These are phyloP conservation scores for Plenodomus lindquistii DNA, from an alignment of 2,329 filamentous ascomycete species.

Conservation along the genomic window DNA sequence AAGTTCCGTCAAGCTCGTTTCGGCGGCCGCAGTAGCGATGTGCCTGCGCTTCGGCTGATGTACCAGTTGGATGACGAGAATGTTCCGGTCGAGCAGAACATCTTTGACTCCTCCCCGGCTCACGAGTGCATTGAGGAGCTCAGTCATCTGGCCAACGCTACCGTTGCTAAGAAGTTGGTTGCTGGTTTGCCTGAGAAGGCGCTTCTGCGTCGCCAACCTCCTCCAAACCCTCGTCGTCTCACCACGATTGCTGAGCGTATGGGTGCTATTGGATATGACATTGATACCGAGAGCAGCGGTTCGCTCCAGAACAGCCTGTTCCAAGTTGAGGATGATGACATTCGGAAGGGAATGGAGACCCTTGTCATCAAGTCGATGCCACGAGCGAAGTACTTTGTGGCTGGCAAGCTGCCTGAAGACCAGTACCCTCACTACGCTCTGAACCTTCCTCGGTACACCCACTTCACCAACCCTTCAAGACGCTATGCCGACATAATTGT, in stretches of 20 bases:
- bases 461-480: constrained; percentile 93
- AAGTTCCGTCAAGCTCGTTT: constrained; percentile 91
- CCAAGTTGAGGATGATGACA: constrained; percentile 82
- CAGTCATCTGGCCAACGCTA: constrained; percentile 87
- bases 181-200: constrained; percentile 87
- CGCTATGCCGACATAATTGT: constrained; percentile 95
- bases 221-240: constrained; percentile 85
- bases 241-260: constrained; percentile 92
- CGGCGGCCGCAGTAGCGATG: constrained; percentile 74
- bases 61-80: constrained; percentile 98
- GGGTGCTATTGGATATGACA: constrained; percentile 85
- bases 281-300: constrained; percentile 88
- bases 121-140: constrained; percentile 96
- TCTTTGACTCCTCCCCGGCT: constrained; percentile 87
- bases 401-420: constrained; percentile 75
- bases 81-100: constrained; percentile 92
- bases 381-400: constrained; percentile 91
- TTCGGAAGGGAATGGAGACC: constrained; percentile 98
- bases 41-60: constrained; percentile 83
- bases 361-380: constrained; percentile 93
- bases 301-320: constrained; percentile 93
- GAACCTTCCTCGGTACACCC: constrained; percentile 92
- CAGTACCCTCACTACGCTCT: constrained; percentile 87
- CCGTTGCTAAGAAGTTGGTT: constrained; percentile 82
- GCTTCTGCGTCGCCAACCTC: constrained; percentile 80